Evolutionary conservation across 2,329 filamentous ascomycete genomes (phyloP).

Genomic region (Stagonosporopsis rhizophila): DNA sequence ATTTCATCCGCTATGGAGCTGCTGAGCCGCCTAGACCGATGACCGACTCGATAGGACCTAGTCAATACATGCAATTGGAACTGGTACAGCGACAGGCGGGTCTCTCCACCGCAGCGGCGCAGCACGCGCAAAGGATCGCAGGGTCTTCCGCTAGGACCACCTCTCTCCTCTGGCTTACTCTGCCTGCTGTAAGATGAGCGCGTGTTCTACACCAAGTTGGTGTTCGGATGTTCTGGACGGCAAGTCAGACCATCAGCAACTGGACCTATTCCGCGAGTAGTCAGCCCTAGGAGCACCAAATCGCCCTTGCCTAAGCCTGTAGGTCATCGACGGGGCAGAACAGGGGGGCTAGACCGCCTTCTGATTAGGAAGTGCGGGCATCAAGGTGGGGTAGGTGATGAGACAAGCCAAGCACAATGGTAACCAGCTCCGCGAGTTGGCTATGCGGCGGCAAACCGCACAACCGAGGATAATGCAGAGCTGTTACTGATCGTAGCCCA

Average conservation of each 20-base stretch:
- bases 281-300: neutral
- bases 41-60: slow-evolving; percentile 13
- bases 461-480: slow-evolving; percentile 14
- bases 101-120: slow-evolving; percentile 6
- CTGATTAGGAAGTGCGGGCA: slow-evolving; percentile 8
- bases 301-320: neutral
- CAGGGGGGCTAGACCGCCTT: neutral
- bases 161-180: neutral
- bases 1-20: slow-evolving; percentile 6
- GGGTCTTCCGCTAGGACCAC: slow-evolving; percentile 2
- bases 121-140: neutral
- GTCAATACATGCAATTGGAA: slow-evolving; percentile 3
- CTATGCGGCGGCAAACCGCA: neutral
- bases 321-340: neutral
- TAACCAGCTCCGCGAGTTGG: slow-evolving; percentile 2
- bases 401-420: slow-evolving; percentile 7
- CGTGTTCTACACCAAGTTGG: neutral
- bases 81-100: slow-evolving; percentile 8
- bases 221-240: neutral
- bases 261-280: neutral
- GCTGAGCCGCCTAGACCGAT: neutral
- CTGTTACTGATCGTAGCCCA: neutral
- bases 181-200: neutral
- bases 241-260: neutral
- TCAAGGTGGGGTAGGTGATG: slow-evolving; percentile 23